Evolutionary conservation across 192 early-diverging fungal genomes (phyloP), one percentile per base, ranked within the genome.

Genomic region (Backusella parvicylindrica): DNA sequence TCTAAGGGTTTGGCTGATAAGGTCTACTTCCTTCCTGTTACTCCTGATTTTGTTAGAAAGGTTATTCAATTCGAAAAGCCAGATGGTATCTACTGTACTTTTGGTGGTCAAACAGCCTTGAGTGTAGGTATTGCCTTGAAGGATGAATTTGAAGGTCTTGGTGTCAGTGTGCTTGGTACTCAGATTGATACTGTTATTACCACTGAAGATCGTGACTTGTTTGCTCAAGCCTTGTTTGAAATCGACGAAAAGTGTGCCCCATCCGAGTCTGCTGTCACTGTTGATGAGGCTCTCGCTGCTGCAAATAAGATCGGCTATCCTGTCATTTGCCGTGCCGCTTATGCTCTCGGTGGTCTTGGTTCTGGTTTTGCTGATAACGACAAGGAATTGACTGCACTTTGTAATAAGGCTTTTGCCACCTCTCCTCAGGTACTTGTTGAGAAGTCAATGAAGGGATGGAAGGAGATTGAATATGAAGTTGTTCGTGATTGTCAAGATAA

Each of bases 381-480:
- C 73, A 84, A 89, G 36, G 90, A 99, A 83, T 83, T 99, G 49
- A 70, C 79, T 8, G 91, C 88, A 70, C 87, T 99, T 68, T 93
- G 92, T 79, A 85, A 87, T 66, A 93, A 93, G 83, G 94, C 97
- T 9, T 96, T 99, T 83, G 92, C 96, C 8, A 90, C 93, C 1
- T 92, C 91, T 33, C 94, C 95, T 30, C 97, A 99, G 80, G 92
- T 99, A 35, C 84, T 99, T 31, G 92, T 99, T 18, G 97, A 99
- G 84, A 89, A 92, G 75, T 92, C 89, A 36, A 99, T 99, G 97
- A 99, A 99, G 90, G 97, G 97, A 21, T 99, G 97, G 97, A 99
- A 99, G 86, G 97, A 99, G 86, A 91, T 99, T 56, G 97, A 99
- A 84, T 97, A 99, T 81, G 97, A 99, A 84, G 97, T 99, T 41